Percentiles rank a stretch among this genome's conserved stretches.
phyloP scores from a whole-genome alignment of 805 yeast genomes.

The Kodamaea jinghongensis region DNA sequence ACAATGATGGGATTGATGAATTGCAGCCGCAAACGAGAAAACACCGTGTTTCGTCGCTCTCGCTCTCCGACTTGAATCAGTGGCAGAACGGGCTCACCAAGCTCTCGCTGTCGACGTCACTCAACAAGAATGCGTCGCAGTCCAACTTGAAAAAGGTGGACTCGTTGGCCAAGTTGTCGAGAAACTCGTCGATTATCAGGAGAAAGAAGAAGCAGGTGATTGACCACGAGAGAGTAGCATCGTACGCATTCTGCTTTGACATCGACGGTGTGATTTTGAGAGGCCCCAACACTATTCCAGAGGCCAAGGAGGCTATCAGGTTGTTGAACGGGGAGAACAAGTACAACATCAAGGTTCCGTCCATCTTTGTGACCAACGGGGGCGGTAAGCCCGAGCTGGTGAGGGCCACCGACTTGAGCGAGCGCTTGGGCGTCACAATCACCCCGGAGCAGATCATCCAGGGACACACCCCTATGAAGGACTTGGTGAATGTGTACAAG shows the following conservation, averaged over 20 bases:
- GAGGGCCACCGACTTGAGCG: conserved; percentile 68
- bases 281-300: conserved; percentile 82
- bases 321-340: conserved; percentile 75
- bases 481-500: conserved; percentile 61
- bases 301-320: conserved; percentile 70
- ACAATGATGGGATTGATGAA: conserved; percentile 71
- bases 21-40: conserved; percentile 60
- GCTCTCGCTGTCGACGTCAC: conserved; percentile 34
- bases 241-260: conserved; percentile 89
- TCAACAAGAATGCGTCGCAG: conserved; percentile 27
- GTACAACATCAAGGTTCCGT: conserved; percentile 76
- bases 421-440: conserved; percentile 57
- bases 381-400: conserved; percentile 82
- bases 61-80: conserved; percentile 62
- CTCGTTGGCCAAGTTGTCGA: conserved; percentile 43
- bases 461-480: conserved; percentile 93
- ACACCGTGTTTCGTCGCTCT: conserved; percentile 62
- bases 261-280: conserved; percentile 88
- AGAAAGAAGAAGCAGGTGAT: conserved; percentile 52
- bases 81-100: conserved; percentile 53
- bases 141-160: conserved; percentile 43
- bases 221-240: conserved; percentile 71
- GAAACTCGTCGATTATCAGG: conserved; percentile 45
- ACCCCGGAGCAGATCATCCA: conserved; percentile 81
- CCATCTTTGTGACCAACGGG: conserved; percentile 85